phyloP scores from a whole-genome alignment of 2,329 filamentous ascomycete genomes.

The Bipolaris sorokiniana region DNA sequence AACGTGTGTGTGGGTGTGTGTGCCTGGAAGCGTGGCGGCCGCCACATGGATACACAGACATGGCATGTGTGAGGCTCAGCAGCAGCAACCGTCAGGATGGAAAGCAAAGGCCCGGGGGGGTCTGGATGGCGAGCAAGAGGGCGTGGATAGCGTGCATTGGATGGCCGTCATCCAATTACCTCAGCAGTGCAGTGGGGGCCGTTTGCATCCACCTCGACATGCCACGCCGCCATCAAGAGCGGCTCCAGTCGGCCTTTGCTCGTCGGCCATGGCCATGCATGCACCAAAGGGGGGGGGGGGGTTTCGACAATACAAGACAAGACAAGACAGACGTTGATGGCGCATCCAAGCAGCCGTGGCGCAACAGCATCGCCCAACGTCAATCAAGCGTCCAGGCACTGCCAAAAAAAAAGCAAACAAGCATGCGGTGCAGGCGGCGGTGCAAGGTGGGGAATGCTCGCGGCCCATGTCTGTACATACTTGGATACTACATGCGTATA shows the following conservation, averaged over 20 bases:
- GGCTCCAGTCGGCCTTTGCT: neutral
- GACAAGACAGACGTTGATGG: too few relatives aligned
- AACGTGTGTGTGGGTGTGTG: too few relatives aligned
- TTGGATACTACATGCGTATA: too few relatives aligned
- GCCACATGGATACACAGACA: too few relatives aligned
- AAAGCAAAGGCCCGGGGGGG: slow-evolving; percentile 4
- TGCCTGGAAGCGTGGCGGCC: too few relatives aligned
- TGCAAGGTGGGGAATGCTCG: slow-evolving; percentile 7
- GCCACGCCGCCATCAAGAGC: neutral
- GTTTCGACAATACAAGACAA: too few relatives aligned
- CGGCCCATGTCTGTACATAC: slow-evolving; percentile 2
- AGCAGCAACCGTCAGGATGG: slow-evolving; percentile 11
- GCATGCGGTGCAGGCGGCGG: neutral
- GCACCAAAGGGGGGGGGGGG: too few relatives aligned
- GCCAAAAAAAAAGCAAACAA: slow-evolving; percentile 31
- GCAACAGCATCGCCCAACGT: neutral
- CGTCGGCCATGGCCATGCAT: neutral
- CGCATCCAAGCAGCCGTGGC: too few relatives aligned
- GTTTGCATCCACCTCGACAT: slow-evolving; percentile 3
- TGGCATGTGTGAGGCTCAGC: slow-evolving; percentile 34
- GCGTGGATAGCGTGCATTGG: slow-evolving; percentile 17
- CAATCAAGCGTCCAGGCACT: slow-evolving; percentile 5
- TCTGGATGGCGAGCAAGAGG: slow-evolving; percentile 6
- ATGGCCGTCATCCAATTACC: slow-evolving; percentile 43
- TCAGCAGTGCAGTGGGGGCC: slow-evolving; percentile 29